phyloP scores from a whole-genome alignment of 768 basidiomycete species.

The Termitomyces sp. region DNA sequence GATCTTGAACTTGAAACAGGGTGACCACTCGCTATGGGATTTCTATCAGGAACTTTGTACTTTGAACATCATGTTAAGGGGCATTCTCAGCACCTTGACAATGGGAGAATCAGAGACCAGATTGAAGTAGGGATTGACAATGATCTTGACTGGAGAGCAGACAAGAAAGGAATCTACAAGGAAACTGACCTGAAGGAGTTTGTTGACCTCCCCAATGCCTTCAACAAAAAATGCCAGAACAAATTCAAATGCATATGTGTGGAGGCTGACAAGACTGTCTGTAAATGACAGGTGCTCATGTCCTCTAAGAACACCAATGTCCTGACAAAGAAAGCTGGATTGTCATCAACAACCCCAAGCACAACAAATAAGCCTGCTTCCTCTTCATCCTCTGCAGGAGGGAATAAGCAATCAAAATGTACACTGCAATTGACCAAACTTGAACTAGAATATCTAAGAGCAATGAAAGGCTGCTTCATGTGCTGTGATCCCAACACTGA shows the following conservation, averaged over 20 bases:
- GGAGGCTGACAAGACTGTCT: not conserved
- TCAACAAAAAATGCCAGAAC: not conserved
- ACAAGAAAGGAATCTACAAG: not conserved
- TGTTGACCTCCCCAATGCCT: not conserved
- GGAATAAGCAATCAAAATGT: not conserved
- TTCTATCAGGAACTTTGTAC: not conserved
- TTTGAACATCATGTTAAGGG: not conserved
- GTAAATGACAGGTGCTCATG: not conserved
- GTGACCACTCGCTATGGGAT: not conserved
- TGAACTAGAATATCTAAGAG: not conserved
- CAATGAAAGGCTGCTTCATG: not conserved
- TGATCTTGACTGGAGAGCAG: not conserved
- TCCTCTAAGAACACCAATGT: not conserved
- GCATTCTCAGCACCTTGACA: not conserved
- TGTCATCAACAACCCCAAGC: not conserved
- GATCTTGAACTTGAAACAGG: not conserved
- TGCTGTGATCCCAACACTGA: not conserved
- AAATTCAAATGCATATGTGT: not conserved
- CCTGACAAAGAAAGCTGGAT: not conserved
- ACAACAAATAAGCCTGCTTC: not conserved
- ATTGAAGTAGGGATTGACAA: not conserved
- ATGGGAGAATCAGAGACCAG: not conserved
- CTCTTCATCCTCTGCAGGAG: not conserved
- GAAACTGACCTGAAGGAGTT: not conserved
- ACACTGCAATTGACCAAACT: not conserved